These are phyloP conservation scores for Stephania japonica DNA, from an alignment of 164 flowering plant genomes.

Conservation along the genomic window DNA sequence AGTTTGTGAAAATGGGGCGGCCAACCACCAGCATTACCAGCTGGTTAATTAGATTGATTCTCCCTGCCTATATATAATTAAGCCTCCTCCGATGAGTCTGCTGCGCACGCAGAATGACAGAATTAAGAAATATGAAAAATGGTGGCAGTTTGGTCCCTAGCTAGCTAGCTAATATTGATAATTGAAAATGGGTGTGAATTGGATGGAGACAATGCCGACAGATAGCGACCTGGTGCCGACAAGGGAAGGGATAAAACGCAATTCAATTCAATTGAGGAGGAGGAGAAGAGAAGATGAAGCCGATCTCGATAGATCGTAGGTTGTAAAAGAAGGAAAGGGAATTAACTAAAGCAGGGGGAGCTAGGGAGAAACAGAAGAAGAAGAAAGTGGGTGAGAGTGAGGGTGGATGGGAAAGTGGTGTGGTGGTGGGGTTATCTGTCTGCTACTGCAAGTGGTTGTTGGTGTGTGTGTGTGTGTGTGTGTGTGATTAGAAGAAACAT, in stretches of 20 bases:
- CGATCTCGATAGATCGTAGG: background rate
- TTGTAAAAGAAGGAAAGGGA: background rate
- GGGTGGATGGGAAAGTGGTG: slow-evolving; percentile 47
- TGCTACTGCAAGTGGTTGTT: slow-evolving; percentile 45
- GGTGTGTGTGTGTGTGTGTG: slow-evolving; percentile 11
- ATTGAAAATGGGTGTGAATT: background rate
- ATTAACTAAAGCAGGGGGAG: background rate
- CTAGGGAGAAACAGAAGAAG: slow-evolving; percentile 4
- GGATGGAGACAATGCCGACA: slow-evolving; percentile 59
- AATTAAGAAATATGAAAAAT: slow-evolving; percentile 10
- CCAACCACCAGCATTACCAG: slow-evolving; percentile 11
- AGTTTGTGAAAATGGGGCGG: too few species aligned
- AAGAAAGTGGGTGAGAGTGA: slow-evolving; percentile 5
- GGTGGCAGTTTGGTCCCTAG: too few species aligned
- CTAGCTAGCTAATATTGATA: too few species aligned
- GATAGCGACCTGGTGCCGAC: slow-evolving; percentile 65
- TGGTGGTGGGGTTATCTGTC: slow-evolving; percentile 39
- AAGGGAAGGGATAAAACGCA: slow-evolving; percentile 11
- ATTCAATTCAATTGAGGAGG: too few species aligned
- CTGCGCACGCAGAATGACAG: too few species aligned
- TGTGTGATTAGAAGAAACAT: background rate
- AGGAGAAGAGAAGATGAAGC: too few species aligned
- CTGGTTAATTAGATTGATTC: too few species aligned
- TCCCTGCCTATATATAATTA: too few species aligned
- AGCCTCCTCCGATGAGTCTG: too few species aligned